These are phyloP conservation scores for Hymenoscyphus occultus DNA, from an alignment of 2,329 filamentous ascomycete genomes.

Conservation along the genomic window DNA sequence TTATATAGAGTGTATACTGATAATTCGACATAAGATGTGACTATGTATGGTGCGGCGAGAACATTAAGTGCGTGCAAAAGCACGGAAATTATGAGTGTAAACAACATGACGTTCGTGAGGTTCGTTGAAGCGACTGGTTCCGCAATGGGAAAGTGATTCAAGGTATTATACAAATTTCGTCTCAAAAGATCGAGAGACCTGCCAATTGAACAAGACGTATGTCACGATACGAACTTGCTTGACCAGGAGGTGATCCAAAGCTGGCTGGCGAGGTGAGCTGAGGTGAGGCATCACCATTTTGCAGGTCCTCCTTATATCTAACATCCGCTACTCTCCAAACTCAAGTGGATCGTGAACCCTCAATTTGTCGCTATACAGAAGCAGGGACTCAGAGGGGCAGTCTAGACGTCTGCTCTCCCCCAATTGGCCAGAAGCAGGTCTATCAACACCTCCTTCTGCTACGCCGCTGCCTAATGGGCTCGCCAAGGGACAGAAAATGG, in stretches of 20 bases:
- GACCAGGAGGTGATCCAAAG: neutral
- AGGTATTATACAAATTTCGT: neutral
- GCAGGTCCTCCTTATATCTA: neutral
- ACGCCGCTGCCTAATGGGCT: neutral
- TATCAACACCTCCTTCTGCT: neutral
- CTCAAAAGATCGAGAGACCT: neutral
- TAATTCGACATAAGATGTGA: neutral
- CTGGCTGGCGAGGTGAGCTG: neutral
- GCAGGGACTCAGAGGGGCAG: neutral
- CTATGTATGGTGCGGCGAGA: neutral
- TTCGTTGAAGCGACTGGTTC: neutral
- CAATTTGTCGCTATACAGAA: neutral
- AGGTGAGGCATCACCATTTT: neutral
- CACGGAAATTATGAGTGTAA: neutral
- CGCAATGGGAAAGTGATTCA: neutral
- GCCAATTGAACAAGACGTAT: neutral
- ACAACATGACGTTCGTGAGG: neutral
- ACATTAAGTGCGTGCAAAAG: neutral
- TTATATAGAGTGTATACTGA: neutral
- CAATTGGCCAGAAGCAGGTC: neutral
- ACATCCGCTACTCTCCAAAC: neutral
- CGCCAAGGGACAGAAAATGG: neutral
- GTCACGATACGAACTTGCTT: neutral
- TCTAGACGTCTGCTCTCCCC: neutral
- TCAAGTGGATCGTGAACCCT: neutral